Evolutionary conservation across 148 eudicot genomes (phyloP), one percentile per base, ranked within the genome.

Genomic region (Diospyros lotus): DNA sequence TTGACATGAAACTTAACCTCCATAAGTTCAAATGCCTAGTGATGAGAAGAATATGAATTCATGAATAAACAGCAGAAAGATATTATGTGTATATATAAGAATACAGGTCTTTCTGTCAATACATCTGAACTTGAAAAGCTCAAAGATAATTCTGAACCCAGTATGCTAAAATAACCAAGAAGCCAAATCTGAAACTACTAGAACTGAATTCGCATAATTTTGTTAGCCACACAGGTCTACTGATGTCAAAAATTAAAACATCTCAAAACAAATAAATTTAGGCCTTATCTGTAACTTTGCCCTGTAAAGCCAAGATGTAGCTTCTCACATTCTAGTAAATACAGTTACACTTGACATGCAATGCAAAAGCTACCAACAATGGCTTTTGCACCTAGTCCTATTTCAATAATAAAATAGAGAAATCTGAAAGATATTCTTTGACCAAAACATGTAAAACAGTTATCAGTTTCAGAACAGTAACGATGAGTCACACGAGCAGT

Each of bases 1-100:
- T 61, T 46, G 39, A 73, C 59, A 63, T 3, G 43, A 2, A 73
- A 48, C 59, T 17, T 9, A 61, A 71, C 46, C 73, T 58, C 48
- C 46, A 48, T 9, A 61, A 18, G 58, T 50, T 13, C 60, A 13
- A 42, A 60, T 8, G 3, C 46, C 12, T 12, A 61, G 38, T 28
- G 54, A 7, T 41, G 58, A 59, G 28, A 18, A 18, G 54, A 4
- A 54, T 39, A 70, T 38, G 11, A 44, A 50, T 3, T 18, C 14
- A 11, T 3, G 5, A 11, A 40, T 15, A 45, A 8, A 66, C 69
- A 12, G 14, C 51, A 14, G 42, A 2, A 7, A 46, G 44, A n/a
- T 2, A 65, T 15, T 14, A 56, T 58, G 28, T 28, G 28, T 28
- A 28, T 28, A 28, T 12, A 55, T 9, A 71, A 15, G 3, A 4